Evolutionary conservation across 805 yeast genomes (phyloP), one percentile per base, ranked within the genome.

Genomic region (Candida adriatica): DNA sequence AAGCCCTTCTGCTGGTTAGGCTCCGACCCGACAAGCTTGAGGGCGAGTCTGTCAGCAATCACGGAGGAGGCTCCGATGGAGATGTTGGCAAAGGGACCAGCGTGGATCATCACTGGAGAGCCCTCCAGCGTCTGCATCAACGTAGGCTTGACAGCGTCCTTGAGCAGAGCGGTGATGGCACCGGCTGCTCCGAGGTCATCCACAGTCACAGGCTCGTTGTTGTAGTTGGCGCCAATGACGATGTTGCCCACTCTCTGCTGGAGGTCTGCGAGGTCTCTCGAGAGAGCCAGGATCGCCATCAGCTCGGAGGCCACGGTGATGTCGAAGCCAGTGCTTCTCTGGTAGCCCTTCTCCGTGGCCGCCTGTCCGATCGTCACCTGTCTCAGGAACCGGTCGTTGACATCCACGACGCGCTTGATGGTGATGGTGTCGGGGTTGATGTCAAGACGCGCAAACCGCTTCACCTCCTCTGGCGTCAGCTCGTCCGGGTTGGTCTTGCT

Each of bases 121-220:
- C 92, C 92, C 61, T 82, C 94, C 52, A 82, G 68, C 21, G 92
- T 79, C 65, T 82, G 94, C 94, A 82, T 82, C 54, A 82, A 64
- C 50, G 82, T 82, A 42, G 94, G 94, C 55, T 82, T 82, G 45
- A 82, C 73, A 13, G 90, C 86, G 56, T 82, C 94, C 56, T 79
- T 81, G 51, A 82, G 64, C 46, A 82, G 61, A 3, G 90, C 92
- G 38, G 90, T 77, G 56, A 82, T 70, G 17, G 94, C 90, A 55
- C 94, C 94, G 14, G 88, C 88, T 62, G 83, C 76, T 24, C 92
- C 86, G 46, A 82, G 72, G 52, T 82, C 94, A 60, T 82, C 90
- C 54, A 84, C 78, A 16, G 94, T 82, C 45, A 82, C 61, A 35
- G 92, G 87, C 34, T 65, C 83, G 44, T 86, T 86, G 14, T 73